Percentiles rank a stretch among this genome's conserved stretches.
Evolutionary conservation across 2,329 filamentous ascomycete genomes (phyloP).

Genomic region (Conoideocrella luteorostrata): DNA sequence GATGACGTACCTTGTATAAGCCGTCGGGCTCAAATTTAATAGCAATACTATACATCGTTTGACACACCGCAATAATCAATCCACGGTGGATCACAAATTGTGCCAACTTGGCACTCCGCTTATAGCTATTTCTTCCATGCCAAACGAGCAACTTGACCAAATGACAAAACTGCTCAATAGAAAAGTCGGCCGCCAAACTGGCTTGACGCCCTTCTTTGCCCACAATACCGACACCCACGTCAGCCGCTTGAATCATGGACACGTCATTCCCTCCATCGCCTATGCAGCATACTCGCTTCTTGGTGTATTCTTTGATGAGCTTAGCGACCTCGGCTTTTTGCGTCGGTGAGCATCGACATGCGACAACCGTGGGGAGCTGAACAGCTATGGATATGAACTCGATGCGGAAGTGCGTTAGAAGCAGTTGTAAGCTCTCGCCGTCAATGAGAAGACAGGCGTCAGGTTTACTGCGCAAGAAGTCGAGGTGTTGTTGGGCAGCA

Average conservation of each 20-base stretch:
- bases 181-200: conserved; percentile 91
- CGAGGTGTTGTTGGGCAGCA: conserved; percentile 78
- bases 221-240: conserved; percentile 95
- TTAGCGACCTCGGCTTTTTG: conserved; percentile 93
- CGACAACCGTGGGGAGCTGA: conserved; percentile 82
- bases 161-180: conserved; percentile 90
- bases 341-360: conserved; percentile 91
- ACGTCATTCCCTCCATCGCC: conserved; percentile 98
- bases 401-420: conserved; percentile 73
- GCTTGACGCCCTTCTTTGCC: conserved; percentile 96
- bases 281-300: conserved; percentile 94
- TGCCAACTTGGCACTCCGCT: conserved; percentile 86
- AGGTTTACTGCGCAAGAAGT: conserved; percentile 81
- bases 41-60: conserved; percentile 95
- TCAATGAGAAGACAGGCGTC: conserved; percentile 88
- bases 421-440: conserved; percentile 79
- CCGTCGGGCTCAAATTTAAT: conserved; percentile 89
- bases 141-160: conserved; percentile 96
- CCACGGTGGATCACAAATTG: conserved; percentile 98
- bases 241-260: conserved; percentile 97
- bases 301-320: conserved; percentile 84
- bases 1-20: conserved; percentile 61
- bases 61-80: conserved; percentile 88
- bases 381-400: conserved; percentile 89
- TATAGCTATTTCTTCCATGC: conserved; percentile 97